A percentile compares a stretch with the other conserved stretches of the same genome.
These are phyloP conservation scores for Saccharomycopsis amapae DNA, from an alignment of 805 yeast genomes.

Conservation along the genomic window DNA sequence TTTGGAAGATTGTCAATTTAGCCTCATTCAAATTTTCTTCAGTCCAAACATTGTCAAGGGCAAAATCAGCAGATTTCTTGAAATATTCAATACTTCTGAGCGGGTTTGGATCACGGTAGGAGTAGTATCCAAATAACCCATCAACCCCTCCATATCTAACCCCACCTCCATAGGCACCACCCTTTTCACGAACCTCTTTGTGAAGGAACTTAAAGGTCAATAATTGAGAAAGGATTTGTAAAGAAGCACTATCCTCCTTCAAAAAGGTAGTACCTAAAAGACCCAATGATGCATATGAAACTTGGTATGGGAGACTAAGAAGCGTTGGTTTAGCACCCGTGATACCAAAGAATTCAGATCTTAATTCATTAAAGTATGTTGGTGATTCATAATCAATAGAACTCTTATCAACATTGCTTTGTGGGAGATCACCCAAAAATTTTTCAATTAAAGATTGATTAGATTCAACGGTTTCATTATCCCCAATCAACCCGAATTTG, in stretches of 20 bases:
- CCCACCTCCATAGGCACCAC: slow-evolving; percentile 99
- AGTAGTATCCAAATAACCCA: slow-evolving; percentile 74
- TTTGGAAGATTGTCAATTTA: slow-evolving; percentile 83
- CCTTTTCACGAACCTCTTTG: slow-evolving; percentile 85
- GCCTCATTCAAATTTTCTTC: slow-evolving; percentile 77
- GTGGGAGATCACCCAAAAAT: slow-evolving; percentile 28
- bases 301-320: slow-evolving; percentile 79
- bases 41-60: slow-evolving; percentile 45
- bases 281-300: slow-evolving; percentile 71
- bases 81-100: slow-evolving; percentile 58
- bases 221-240: slow-evolving; percentile 75
- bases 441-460: slow-evolving; percentile 28
- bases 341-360: background rate
- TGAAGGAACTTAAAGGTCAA: slow-evolving; percentile 80
- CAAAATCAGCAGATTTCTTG: slow-evolving; percentile 42
- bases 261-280: slow-evolving; percentile 59
- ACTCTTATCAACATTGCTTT: slow-evolving; percentile 22
- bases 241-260: slow-evolving; percentile 71
- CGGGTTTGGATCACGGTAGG: slow-evolving; percentile 93
- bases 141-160: slow-evolving; percentile 73
- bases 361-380: slow-evolving; percentile 6
- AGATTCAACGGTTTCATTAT: slow-evolving; percentile 30
- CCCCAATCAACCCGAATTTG: slow-evolving; percentile 54
- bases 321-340: slow-evolving; percentile 24
- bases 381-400: slow-evolving; percentile 7